These are phyloP conservation scores for Kuraishia hungarica DNA, from an alignment of 805 yeast species.

Conservation along the genomic window DNA sequence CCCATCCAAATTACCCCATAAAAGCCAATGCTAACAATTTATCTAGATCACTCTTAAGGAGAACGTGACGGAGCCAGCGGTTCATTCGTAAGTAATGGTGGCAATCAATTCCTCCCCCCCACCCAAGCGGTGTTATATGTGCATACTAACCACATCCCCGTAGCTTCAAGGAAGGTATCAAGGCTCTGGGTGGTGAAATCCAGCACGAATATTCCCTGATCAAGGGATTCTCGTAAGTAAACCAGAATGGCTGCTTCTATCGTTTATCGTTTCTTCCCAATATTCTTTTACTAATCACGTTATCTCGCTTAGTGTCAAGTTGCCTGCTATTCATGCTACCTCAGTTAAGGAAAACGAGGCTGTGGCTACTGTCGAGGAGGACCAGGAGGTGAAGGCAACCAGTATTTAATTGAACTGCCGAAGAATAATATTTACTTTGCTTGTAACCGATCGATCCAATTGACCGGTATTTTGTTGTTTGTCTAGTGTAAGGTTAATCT, in stretches of 20 bases:
- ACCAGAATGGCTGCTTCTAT: no score
- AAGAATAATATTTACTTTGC: neutral
- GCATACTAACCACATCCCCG: neutral
- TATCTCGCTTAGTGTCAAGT: constrained; percentile 27
- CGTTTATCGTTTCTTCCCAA: no score
- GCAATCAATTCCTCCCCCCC: constrained; percentile 7
- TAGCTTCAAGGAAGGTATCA: constrained; percentile 38
- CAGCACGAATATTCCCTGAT: constrained; percentile 54
- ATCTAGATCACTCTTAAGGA: constrained; percentile 30
- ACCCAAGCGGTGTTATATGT: constrained; percentile 19
- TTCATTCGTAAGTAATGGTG: constrained; percentile 14
- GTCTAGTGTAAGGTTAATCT: neutral
- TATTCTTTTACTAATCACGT: no score
- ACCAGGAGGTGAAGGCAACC: constrained; percentile 48
- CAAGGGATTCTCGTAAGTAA: constrained; percentile 51
- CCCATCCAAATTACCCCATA: no score
- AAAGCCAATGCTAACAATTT: no score
- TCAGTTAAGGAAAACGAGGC: constrained; percentile 39
- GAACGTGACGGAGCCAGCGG: constrained; percentile 21
- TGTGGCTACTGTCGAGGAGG: constrained; percentile 59
- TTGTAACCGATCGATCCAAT: neutral
- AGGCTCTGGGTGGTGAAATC: constrained; percentile 50
- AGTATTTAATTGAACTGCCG: neutral
- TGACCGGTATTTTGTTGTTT: neutral
- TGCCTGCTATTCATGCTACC: constrained; percentile 44